phyloP scores from a whole-genome alignment of 2,329 filamentous ascomycete species.

The Neurospora sp. region DNA sequence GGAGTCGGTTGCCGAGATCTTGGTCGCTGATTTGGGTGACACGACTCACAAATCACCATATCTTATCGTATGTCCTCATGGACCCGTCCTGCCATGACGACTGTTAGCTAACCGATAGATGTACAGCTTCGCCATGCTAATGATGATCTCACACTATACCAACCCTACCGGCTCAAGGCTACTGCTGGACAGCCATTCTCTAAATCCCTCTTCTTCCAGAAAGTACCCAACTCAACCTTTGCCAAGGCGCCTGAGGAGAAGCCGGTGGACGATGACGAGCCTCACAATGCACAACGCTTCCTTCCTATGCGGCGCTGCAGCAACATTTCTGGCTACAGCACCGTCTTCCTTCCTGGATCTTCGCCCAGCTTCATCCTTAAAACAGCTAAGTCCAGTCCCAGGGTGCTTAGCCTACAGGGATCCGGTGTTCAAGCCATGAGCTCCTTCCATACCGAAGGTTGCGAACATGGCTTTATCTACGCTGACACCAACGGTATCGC shows the following conservation, averaged over 20 bases:
- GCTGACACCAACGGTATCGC: slow-evolving; percentile 64
- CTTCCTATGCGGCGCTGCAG: slow-evolving; percentile 47
- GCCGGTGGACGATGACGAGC: slow-evolving; percentile 38
- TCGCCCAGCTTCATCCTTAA: slow-evolving; percentile 78
- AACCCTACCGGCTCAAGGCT: slow-evolving; percentile 54
- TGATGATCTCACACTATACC: slow-evolving; percentile 80
- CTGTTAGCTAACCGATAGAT: not conserved
- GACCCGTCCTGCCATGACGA: not conserved
- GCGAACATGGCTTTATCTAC: slow-evolving; percentile 76
- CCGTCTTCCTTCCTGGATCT: slow-evolving; percentile 72
- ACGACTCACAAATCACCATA: slow-evolving; percentile 60
- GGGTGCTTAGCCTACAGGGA: slow-evolving; percentile 63
- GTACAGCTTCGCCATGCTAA: slow-evolving; percentile 62
- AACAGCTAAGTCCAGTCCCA: slow-evolving; percentile 66
- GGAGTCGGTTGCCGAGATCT: slow-evolving; percentile 66
- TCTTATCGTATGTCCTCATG: slow-evolving; percentile 55
- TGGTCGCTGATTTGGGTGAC: slow-evolving; percentile 81
- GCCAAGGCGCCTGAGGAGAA: slow-evolving; percentile 46
- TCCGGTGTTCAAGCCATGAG: slow-evolving; percentile 61
- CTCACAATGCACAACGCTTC: slow-evolving; percentile 30
- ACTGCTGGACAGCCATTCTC: slow-evolving; percentile 36
- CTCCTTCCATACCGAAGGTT: slow-evolving; percentile 66
- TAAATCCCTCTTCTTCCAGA: slow-evolving; percentile 62
- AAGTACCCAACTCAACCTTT: slow-evolving; percentile 58
- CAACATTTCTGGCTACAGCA: slow-evolving; percentile 67